Percentiles rank a stretch among this genome's conserved stretches.
phyloP scores from a whole-genome alignment of 768 basidiomycete genomes.

The Phaffia tasmanica region DNA sequence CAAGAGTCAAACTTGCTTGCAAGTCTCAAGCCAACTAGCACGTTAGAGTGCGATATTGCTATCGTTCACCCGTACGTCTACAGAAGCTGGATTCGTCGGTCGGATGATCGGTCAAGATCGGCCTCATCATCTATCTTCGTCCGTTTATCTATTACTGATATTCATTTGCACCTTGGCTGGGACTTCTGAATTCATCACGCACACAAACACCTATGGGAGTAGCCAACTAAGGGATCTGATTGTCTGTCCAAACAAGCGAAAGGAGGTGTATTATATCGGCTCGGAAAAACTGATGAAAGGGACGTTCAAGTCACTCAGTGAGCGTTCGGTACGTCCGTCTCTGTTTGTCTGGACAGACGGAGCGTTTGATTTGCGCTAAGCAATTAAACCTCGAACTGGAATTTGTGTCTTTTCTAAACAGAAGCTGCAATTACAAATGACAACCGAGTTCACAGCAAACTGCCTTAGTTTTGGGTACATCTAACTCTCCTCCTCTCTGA shows the following conservation, averaged over 20 bases:
- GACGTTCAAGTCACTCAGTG: background rate
- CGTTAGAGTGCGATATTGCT: too few species aligned
- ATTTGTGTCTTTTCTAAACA: background rate
- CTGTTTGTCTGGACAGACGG: background rate
- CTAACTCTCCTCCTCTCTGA: background rate
- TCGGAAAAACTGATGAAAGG: slow-evolving; percentile 26
- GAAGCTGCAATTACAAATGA: background rate
- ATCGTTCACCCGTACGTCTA: too few species aligned
- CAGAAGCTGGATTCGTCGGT: too few species aligned
- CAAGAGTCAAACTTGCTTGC: too few species aligned
- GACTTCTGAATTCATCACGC: too few species aligned
- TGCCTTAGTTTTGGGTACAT: slow-evolving; percentile 6
- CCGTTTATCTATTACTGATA: too few species aligned
- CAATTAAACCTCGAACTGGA: background rate
- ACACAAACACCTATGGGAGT: too few species aligned
- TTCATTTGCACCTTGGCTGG: too few species aligned
- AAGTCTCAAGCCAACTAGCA: too few species aligned
- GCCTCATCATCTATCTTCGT: too few species aligned
- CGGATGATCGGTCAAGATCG: too few species aligned
- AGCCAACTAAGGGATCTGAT: slow-evolving; percentile 71
- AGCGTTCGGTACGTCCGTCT: slow-evolving; percentile 8
- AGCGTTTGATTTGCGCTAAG: background rate
- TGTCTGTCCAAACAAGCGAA: slow-evolving; percentile 57
- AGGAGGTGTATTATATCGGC: slow-evolving; percentile 55
- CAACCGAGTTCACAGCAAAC: slow-evolving; percentile 5